These are phyloP conservation scores for Geranium incanum DNA, from an alignment of 441 rosid genomes.

Conservation along the genomic window DNA sequence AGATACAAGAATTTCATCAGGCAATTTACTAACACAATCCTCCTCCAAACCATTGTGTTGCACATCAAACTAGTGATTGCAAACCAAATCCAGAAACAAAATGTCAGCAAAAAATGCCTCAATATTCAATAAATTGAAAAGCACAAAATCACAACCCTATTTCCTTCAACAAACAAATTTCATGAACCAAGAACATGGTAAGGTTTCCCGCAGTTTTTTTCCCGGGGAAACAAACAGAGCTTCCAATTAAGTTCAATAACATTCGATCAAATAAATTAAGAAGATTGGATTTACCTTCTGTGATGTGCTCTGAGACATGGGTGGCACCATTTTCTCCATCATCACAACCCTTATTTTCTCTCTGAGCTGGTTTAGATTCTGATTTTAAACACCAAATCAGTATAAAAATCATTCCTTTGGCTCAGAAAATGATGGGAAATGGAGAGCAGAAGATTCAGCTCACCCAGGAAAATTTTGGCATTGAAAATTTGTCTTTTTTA, in stretches of 20 bases:
- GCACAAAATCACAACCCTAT: background rate
- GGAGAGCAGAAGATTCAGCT: constrained; percentile 1
- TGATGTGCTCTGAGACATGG: background rate
- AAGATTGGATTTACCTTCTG: constrained; percentile 6
- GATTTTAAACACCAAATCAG: background rate
- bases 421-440: constrained; percentile 1
- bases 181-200: background rate
- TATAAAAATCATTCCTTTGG: constrained; percentile 7
- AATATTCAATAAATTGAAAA: background rate
- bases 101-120: background rate
- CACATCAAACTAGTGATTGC: background rate
- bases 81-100: constrained; percentile 4
- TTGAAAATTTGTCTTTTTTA: background rate
- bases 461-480: background rate
- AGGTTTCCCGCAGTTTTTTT: background rate
- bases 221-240: background rate
- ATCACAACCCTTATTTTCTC: background rate
- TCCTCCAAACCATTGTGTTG: constrained; percentile 8
- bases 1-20: constrained; percentile 25
- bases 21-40: constrained; percentile 18
- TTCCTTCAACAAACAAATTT: background rate
- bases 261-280: background rate
- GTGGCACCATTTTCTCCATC: constrained; percentile 10
- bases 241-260: background rate
- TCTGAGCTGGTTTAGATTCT: background rate